Base-by-base conservation (phyloP, 2,329 filamentous ascomycete species). In the Cladorrhinum sp. region DNA sequence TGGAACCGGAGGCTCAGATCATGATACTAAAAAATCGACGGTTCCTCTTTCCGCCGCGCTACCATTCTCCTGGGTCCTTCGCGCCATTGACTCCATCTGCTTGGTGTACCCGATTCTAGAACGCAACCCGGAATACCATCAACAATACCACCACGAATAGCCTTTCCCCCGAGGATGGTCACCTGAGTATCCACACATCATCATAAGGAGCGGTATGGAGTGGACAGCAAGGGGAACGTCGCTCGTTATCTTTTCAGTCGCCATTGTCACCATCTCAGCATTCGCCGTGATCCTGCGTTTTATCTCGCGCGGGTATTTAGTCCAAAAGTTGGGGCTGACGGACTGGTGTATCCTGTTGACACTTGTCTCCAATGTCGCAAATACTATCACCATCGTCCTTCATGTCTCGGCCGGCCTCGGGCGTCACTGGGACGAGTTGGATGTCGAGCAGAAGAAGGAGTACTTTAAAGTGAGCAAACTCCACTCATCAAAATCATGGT, bases 391-490 rank as follows among this genome's bases (percentile, higher is more conserved):
- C 8, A 28, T 51, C 24, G 14, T 16, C 49, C 5, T 26, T 51
- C 49, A 46, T 33, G 55, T 59, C n/a, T n/a, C 16, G 12, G 1
- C 33, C n/a, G 63, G 60, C n/a, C 53, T 63, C 8, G 63, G 63
- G 14, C n/a, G 48, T 21, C 58, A 57, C 23, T 10, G 50, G 1
- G 16, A 33, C 24, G 50, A 59, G 2, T 26, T 62, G 9, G 16
- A 20, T 21, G 21, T 5, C 2, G 48, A 55, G 2, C 18, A 63
- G 53, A 20, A 20, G 10, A 14, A 26, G 8, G 2, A 12, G 2
- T 57, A 51, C 30, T 42, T 57, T 33, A 58, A 60, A 20, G 63
- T 65, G 16, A 26, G 18, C 33, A 16, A n/a, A n/a, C n/a, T 23
- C 23, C 23, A 49, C n/a, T 23, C 21, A 7, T 39, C 16, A n/a